A percentile compares a stretch with the other conserved stretches of the same genome.
phyloP scores from a whole-genome alignment of 2,329 filamentous ascomycete species.

The Madurella mycetomatis region DNA sequence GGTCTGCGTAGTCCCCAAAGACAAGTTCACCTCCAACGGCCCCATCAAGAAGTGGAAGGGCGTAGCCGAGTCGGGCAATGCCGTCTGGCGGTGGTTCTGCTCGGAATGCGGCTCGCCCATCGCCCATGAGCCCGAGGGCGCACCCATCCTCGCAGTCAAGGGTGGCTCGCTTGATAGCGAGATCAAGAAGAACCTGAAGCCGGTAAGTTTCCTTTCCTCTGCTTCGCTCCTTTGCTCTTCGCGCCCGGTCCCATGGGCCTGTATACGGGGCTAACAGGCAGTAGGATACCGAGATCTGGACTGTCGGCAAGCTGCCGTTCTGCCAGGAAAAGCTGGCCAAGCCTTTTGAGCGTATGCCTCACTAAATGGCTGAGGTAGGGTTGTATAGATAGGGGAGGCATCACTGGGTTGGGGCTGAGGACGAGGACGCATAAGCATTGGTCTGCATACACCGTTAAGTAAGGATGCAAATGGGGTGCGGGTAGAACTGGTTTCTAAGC shows the following conservation, averaged over 20 bases:
- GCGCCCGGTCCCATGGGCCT: neutral
- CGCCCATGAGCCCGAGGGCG: constrained; percentile 65
- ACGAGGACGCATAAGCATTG: no score
- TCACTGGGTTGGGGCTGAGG: no score
- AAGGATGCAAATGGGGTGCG: no score
- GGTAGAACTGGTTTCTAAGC: no score
- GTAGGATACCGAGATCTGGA: constrained; percentile 66
- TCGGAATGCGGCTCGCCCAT: constrained; percentile 65
- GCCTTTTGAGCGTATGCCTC: constrained; percentile 54
- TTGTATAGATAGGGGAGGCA: neutral
- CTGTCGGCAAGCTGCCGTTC: constrained; percentile 63
- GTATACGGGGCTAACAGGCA: neutral
- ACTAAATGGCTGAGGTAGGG: constrained; percentile 8
- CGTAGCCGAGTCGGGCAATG: constrained; percentile 55
- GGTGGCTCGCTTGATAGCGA: constrained; percentile 59
- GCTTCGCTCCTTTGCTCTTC: neutral
- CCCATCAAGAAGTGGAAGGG: constrained; percentile 62
- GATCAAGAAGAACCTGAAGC: constrained; percentile 65
- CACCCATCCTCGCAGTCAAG: constrained; percentile 68
- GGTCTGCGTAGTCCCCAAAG: constrained; percentile 62
- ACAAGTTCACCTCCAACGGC: constrained; percentile 58
- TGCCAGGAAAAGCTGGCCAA: constrained; percentile 62
- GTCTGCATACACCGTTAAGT: no score
- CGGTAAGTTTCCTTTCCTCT: constrained; percentile 38
- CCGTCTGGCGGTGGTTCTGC: constrained; percentile 66